These are phyloP conservation scores for Solanum paucissectum DNA, from an alignment of 257 asterid species.

Conservation along the genomic window DNA sequence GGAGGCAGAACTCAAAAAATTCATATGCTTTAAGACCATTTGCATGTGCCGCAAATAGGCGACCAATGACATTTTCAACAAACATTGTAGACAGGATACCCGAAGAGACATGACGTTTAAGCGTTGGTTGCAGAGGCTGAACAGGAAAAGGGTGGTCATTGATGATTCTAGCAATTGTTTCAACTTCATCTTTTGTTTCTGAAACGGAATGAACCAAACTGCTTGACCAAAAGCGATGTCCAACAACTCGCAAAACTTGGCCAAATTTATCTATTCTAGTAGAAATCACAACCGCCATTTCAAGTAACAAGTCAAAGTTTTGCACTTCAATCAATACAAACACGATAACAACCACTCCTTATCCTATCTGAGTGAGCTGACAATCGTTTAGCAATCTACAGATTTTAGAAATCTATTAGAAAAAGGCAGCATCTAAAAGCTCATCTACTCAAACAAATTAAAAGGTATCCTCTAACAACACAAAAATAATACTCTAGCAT, in stretches of 20 bases:
- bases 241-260: constrained; percentile 5
- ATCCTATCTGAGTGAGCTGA: neutral
- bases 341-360: neutral
- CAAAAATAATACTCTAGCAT: neutral
- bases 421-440: neutral
- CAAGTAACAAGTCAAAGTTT: neutral
- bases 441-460: neutral
- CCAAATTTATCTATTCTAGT: neutral
- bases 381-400: neutral
- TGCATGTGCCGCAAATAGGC: constrained; percentile 68
- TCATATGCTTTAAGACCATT: constrained; percentile 87
- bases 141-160: constrained; percentile 62
- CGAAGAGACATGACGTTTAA: constrained; percentile 28
- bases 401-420: neutral
- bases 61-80: constrained; percentile 68
- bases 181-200: constrained; percentile 16
- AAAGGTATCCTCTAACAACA: neutral
- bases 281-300: neutral
- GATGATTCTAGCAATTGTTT: constrained; percentile 38
- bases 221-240: constrained; percentile 8
- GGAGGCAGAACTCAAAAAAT: constrained; percentile 56
- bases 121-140: constrained; percentile 41
- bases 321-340: neutral
- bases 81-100: constrained; percentile 36
- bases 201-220: constrained; percentile 22